Base-by-base conservation (phyloP, 208 protist species). In the Acanthamoeba culbertsoni region DNA sequence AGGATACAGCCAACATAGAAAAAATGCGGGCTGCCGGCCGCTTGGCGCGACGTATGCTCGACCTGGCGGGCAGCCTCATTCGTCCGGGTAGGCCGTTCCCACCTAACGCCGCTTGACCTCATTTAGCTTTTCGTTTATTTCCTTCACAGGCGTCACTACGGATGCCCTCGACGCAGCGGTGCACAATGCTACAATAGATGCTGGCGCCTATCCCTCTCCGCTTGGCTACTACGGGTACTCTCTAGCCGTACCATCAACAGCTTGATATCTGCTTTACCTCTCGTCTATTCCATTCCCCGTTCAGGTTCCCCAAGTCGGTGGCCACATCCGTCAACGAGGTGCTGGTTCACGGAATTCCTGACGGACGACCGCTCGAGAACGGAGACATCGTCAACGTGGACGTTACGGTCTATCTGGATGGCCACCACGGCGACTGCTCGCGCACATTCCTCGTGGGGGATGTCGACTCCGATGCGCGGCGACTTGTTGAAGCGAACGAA, bases 311-410 rank as follows among this genome's bases (percentile, higher is more conserved):
- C 86, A 99, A 99, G 96, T 99, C 98, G 33, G 97, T 98, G 45
- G 99, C 99, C 96, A 99, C 99, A 16, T 98, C 94, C 28, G 89
- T 96, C 8, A 97, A 97, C 75, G 94, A 97, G 31, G 94, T 97
- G 6, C 97, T 98, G 48, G 96, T 96, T 46, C 97, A 98, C 68
- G 97, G 97, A 93, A 99, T 99, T 88, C 99, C 99, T 42, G 99
- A 99, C 94, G 94, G 91, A 82, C 95, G 98, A 33, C 95, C 96
- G 51, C 96, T 99, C 1, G 86, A 98, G 92, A 98, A 99, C 46
- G 99, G 99, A 43, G 99, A 99, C 95, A 99, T 99, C 94, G 96
- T 99, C 16, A 99, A 99, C 95, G 93, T 99, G 18, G 99, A 99
- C 96, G 97, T 99, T 18, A 98, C 98, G n/a, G 96, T 98, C 92